Conservation (phyloP, 306 rosid genomes). For the Parietaria judaica region DNA sequence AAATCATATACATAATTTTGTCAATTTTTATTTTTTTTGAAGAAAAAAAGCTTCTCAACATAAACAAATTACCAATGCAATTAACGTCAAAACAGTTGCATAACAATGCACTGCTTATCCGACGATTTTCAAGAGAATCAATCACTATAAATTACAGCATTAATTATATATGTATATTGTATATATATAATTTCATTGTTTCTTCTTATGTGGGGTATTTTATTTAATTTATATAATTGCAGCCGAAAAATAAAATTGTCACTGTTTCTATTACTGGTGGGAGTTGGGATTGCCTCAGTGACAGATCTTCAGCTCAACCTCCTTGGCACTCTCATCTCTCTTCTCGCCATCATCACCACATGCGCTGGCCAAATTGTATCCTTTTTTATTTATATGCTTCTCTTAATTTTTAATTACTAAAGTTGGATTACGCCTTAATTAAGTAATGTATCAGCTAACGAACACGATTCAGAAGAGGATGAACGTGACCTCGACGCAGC, state of each 20-base stretch:
- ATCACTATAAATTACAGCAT: no score
- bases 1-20: no score
- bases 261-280: constrained; percentile 62
- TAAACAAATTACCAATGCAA: no score
- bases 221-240: constrained; percentile 20
- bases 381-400: constrained; percentile 15
- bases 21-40: no score
- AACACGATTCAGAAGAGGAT: constrained; percentile 97
- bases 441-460: constrained; percentile 56
- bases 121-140: no score
- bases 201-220: no score
- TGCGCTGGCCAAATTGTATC: constrained; percentile 97
- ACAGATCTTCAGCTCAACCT: constrained; percentile 96
- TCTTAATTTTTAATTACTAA: neutral
- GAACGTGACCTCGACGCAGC: constrained; percentile 87
- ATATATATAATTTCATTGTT: neutral
- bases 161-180: constrained; percentile 5
- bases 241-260: constrained; percentile 76
- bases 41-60: no score
- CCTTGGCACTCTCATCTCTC: constrained; percentile 66
- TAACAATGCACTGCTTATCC: no score
- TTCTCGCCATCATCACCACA: constrained; percentile 85
- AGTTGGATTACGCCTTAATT: constrained; percentile 35
- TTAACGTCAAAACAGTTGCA: no score
- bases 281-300: constrained; percentile 96